Evolutionary conservation across 2,329 filamentous ascomycete species (phyloP).

Genomic region (Camillea tinctor): DNA sequence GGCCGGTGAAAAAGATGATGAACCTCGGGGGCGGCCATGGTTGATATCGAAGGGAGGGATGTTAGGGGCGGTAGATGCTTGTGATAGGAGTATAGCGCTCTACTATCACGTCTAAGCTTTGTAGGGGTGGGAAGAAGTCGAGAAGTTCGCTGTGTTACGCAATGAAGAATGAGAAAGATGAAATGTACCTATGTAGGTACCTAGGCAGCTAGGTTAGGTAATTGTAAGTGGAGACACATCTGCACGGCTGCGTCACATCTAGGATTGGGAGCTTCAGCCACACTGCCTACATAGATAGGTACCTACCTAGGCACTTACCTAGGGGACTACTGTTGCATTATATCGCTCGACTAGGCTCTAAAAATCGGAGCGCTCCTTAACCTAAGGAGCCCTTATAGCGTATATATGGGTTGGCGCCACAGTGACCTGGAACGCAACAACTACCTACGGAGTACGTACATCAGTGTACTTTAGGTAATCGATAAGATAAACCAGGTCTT

Average conservation of each 20-base stretch:
- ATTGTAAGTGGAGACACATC: neutral
- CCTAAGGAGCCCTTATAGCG: too few species aligned
- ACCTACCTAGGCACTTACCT: neutral
- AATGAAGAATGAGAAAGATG: constrained; percentile 1
- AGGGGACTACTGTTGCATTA: too few species aligned
- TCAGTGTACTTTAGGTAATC: too few species aligned
- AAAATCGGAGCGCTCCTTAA: too few species aligned
- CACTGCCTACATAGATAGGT: neutral
- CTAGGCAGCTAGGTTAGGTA: neutral
- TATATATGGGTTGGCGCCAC: too few species aligned
- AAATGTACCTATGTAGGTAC: constrained; percentile 2
- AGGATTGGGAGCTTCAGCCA: neutral
- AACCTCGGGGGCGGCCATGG: constrained; percentile 83
- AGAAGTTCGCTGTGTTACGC: neutral
- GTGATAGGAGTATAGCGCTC: constrained; percentile 94
- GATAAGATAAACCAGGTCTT: too few species aligned
- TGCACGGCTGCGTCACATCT: constrained; percentile 1
- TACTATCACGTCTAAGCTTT: constrained; percentile 66
- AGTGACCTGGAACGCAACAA: neutral
- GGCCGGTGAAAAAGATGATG: constrained; percentile 96
- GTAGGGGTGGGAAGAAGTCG: neutral
- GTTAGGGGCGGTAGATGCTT: neutral
- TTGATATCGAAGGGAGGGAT: neutral
- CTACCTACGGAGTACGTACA: neutral
- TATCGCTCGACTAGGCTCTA: too few species aligned